Evolutionary conservation across 2,329 filamentous ascomycete genomes (phyloP).

Genomic region (Simplicillium aogashimaense): DNA sequence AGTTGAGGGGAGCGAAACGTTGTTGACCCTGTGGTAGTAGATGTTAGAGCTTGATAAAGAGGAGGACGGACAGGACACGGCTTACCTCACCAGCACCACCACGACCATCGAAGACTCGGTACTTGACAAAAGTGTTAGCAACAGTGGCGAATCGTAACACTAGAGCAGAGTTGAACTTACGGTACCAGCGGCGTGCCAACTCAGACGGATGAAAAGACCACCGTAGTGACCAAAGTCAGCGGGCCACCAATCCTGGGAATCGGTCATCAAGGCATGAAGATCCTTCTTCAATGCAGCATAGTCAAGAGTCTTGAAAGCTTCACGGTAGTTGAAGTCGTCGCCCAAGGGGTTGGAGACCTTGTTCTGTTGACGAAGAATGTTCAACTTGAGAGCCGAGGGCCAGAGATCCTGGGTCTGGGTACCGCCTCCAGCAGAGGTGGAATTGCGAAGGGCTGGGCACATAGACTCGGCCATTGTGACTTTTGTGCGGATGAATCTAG

Average conservation of each 20-base stretch:
- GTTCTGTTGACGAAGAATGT: slow-evolving; percentile 65
- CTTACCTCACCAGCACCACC: slow-evolving; percentile 57
- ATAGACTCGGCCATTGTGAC: background rate
- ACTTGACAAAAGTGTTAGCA: slow-evolving; percentile 19
- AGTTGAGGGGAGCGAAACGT: slow-evolving; percentile 69
- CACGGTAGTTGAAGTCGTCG: slow-evolving; percentile 60
- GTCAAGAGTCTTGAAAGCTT: slow-evolving; percentile 59
- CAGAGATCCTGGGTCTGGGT: slow-evolving; percentile 65
- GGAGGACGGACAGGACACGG: slow-evolving; percentile 35
- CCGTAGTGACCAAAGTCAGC: slow-evolving; percentile 77
- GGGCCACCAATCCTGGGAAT: slow-evolving; percentile 74
- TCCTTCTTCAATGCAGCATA: slow-evolving; percentile 67
- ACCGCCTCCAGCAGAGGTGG: slow-evolving; percentile 47
- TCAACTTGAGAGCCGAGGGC: slow-evolving; percentile 57
- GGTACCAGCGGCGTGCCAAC: slow-evolving; percentile 72
- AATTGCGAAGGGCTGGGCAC: background rate
- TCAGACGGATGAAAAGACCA: slow-evolving; percentile 70
- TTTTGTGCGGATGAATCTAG: background rate
- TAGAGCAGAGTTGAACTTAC: slow-evolving; percentile 28
- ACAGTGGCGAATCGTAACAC: background rate
- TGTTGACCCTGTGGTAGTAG: slow-evolving; percentile 70
- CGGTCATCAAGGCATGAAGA: slow-evolving; percentile 59
- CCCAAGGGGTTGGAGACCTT: slow-evolving; percentile 51
- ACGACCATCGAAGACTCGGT: slow-evolving; percentile 61
- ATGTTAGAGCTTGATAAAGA: slow-evolving; percentile 9